Conservation (phyloP, 2,329 filamentous ascomycete genomes). For the Alternaria sp. region DNA sequence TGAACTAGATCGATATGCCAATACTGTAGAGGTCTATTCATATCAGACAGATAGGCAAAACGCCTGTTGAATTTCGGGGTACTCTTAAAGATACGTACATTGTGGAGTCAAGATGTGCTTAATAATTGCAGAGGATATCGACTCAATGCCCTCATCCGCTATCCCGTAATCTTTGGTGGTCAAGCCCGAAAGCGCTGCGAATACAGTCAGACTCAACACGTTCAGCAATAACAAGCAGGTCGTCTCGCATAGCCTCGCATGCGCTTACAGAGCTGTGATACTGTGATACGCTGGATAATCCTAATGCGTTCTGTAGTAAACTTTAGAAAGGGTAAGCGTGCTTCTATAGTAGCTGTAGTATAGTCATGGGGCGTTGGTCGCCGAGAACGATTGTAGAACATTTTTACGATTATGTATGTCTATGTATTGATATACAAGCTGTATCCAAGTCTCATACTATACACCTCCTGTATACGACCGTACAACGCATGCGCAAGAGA, state of each 20-base stretch:
- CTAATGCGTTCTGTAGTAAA: background rate
- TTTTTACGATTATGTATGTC: background rate
- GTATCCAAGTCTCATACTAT: background rate
- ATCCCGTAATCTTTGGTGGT: no score
- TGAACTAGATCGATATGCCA: background rate
- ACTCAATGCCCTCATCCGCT: no score
- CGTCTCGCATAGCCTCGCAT: background rate
- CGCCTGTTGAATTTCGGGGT: no score
- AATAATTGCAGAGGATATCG: no score
- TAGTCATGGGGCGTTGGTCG: background rate
- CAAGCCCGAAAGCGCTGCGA: no score
- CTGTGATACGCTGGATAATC: background rate
- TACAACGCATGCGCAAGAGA: background rate
- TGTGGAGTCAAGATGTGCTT: no score
- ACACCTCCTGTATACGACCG: background rate
- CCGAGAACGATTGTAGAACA: background rate
- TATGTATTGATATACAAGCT: background rate
- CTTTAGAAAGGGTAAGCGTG: background rate
- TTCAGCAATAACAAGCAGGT: no score
- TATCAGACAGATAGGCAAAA: background rate
- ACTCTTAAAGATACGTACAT: no score
- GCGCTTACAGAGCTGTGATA: background rate
- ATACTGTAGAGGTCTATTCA: background rate
- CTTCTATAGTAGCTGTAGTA: background rate
- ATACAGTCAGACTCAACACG: no score